Evolutionary conservation across 1,284 basidiomycete species (phyloP).

Genomic region (Ceratobasidium sp.): DNA sequence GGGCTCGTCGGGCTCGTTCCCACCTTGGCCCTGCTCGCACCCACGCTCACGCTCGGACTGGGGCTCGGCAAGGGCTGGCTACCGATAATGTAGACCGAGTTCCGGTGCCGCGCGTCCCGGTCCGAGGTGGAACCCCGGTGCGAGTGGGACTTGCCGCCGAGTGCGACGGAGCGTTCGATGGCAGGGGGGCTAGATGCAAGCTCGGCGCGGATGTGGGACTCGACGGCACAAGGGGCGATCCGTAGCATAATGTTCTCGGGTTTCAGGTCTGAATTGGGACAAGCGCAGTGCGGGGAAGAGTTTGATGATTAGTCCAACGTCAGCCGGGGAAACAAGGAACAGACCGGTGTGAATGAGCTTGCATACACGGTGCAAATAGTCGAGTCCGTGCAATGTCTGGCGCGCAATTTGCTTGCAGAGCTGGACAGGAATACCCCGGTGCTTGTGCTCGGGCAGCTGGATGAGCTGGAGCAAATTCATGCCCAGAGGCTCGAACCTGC

Average conservation of each 20-base stretch:
- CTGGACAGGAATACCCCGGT: conserved; percentile 87
- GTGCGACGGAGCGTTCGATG: conserved; percentile 13
- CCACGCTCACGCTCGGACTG: conserved; percentile 57
- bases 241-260: conserved; percentile 98
- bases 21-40: not conserved
- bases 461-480: conserved; percentile 98
- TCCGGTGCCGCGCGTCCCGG: not conserved
- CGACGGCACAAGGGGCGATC: conserved; percentile 88
- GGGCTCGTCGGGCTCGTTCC: not conserved
- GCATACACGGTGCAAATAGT: conserved; percentile 98
- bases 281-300: conserved; percentile 32
- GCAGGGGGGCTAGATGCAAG: conserved; percentile 35
- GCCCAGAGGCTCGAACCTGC: conserved; percentile 99
- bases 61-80: conserved; percentile 90
- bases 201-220: conserved; percentile 80
- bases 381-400: conserved; percentile 93
- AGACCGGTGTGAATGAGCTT: conserved; percentile 88
- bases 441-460: conserved; percentile 68
- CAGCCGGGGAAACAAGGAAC: conserved; percentile 1
- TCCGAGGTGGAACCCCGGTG: not conserved
- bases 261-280: conserved; percentile 76
- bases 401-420: conserved; percentile 97
- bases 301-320: conserved; percentile 51
- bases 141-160: conserved; percentile 10
- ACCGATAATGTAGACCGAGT: conserved; percentile 84